Base-by-base conservation (phyloP, 2,329 filamentous ascomycete species). In the Magnaporthiopsis rhizophila region DNA sequence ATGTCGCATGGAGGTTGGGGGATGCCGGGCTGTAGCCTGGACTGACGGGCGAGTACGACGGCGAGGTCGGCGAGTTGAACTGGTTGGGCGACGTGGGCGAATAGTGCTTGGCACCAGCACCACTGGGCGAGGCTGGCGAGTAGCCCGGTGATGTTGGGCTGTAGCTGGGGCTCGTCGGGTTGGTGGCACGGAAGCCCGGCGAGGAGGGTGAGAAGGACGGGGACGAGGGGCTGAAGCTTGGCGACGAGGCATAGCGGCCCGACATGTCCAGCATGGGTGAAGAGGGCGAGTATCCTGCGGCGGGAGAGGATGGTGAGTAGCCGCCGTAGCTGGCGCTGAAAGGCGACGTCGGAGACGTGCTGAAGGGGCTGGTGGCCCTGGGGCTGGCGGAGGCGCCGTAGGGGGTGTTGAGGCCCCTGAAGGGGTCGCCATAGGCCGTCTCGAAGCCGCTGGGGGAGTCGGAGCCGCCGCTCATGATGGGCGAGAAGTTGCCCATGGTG, bases 221-320 rank as follows among this genome's bases (percentile, higher is more conserved):
- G 30, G 85, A 87, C 4, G 83, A 81, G 1, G 85, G 85, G 67
- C 82, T 87, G 74, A 88, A 89, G 38, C 83, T 83, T 3, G 86
- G 86, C 66, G 85, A 87, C 28, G 81, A 78, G 32, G 69, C 66
- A 69, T 81, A 86, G 26, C 83, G 79, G 60, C 79, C 75, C 38
- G 76, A 78, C 73, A 86, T 72, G 62, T 80, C 80, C 66, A 89
- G 76, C 80, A 86, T 77, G 38, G 84, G 90, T 61, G 90, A 94
- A 0, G 90, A 92, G 3, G 91, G 91, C 58, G 90, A 91, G 77
- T 92, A 92, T 3, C 85, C 85, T 11, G 85, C 86, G 56, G 86
- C 86, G 61, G 90, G 90, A 45, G 90, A 94, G 1, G 91, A 87
- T 1, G 91, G 90, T 59, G 89, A 91, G 76, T 92, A 92, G 45